A percentile compares a stretch with the other conserved stretches of the same genome.
phyloP scores from a whole-genome alignment of 805 yeast genomes.

The Pichia deserticola region DNA sequence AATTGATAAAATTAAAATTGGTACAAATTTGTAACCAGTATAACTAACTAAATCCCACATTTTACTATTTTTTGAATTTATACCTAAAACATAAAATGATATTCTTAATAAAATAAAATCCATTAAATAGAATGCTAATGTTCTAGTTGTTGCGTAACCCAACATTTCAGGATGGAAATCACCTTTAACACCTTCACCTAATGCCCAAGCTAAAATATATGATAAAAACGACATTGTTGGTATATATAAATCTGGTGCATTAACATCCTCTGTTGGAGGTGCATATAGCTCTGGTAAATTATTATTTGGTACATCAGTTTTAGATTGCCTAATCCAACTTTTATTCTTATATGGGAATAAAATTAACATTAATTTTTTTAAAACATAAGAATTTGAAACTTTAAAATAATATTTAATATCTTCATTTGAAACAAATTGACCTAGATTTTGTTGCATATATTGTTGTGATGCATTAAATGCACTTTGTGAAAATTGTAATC shows the following conservation, averaged over 20 bases:
- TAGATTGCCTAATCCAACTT: slow-evolving; percentile 66
- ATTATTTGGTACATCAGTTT: slow-evolving; percentile 22
- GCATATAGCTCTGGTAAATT: slow-evolving; percentile 38
- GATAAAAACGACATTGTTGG: slow-evolving; percentile 92
- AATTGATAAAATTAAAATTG: slow-evolving; percentile 52
- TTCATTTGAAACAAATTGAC: slow-evolving; percentile 40
- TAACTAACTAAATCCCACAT: slow-evolving; percentile 81
- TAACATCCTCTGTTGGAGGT: slow-evolving; percentile 77
- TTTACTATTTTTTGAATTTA: slow-evolving; percentile 44
- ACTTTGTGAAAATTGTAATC: slow-evolving; percentile 79
- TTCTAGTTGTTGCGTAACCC: slow-evolving; percentile 80
- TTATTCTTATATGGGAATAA: slow-evolving; percentile 80
- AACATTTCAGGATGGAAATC: slow-evolving; percentile 89
- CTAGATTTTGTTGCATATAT: slow-evolving; percentile 67
- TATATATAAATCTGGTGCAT: slow-evolving; percentile 94
- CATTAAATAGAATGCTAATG: slow-evolving; percentile 70
- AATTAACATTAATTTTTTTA: slow-evolving; percentile 62
- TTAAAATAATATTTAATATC: slow-evolving; percentile 82
- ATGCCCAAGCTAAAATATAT: slow-evolving; percentile 76
- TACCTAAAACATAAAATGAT: slow-evolving; percentile 74
- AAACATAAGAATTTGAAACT: slow-evolving; percentile 83
- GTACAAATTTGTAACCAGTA: slow-evolving; percentile 91
- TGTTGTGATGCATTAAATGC: slow-evolving; percentile 79
- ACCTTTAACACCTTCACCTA: slow-evolving; percentile 78
- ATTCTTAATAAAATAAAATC: slow-evolving; percentile 72